phyloP scores from a whole-genome alignment of 192 early-diverging fungal species.

The Mortierella claussenii region DNA sequence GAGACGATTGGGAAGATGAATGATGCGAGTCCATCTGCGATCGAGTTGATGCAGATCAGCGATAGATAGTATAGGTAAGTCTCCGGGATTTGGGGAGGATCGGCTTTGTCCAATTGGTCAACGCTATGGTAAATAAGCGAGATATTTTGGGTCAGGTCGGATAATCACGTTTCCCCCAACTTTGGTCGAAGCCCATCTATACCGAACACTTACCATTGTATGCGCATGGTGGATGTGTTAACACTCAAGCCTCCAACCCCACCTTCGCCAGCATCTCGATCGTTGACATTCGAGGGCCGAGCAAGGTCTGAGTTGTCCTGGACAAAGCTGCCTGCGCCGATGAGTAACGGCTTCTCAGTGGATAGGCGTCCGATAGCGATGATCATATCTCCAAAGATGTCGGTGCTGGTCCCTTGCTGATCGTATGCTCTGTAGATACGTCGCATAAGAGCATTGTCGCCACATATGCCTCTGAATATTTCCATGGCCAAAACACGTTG shows the following conservation, averaged over 20 bases:
- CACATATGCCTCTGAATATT: constrained; percentile 75
- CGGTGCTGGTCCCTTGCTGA: constrained; percentile 73
- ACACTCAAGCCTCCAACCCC: constrained; percentile 58
- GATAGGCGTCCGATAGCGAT: constrained; percentile 79
- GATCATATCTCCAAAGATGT: constrained; percentile 86
- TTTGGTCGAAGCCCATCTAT: no score
- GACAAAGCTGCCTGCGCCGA: constrained; percentile 57
- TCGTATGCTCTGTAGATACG: constrained; percentile 84
- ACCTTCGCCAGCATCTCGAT: constrained; percentile 14
- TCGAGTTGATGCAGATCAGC: constrained; percentile 71
- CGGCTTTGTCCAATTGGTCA: constrained; percentile 93
- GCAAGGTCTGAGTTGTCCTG: constrained; percentile 31
- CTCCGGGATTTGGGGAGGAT: constrained; percentile 89
- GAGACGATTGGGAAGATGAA: constrained; percentile 72
- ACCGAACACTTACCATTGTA: constrained; percentile 67
- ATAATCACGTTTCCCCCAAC: no score
- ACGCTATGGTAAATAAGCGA: constrained; percentile 58
- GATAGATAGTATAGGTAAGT: constrained; percentile 88
- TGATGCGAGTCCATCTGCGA: constrained; percentile 77
- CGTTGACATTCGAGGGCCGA: constrained; percentile 13
- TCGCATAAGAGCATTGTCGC: constrained; percentile 69
- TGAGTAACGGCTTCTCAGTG: constrained; percentile 71
- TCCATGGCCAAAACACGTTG: constrained; percentile 85
- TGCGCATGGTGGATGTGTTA: constrained; percentile 67
- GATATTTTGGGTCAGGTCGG: not conserved